Conservation (phyloP, 2,329 filamentous ascomycete species). For the Amauroascus niger region DNA sequence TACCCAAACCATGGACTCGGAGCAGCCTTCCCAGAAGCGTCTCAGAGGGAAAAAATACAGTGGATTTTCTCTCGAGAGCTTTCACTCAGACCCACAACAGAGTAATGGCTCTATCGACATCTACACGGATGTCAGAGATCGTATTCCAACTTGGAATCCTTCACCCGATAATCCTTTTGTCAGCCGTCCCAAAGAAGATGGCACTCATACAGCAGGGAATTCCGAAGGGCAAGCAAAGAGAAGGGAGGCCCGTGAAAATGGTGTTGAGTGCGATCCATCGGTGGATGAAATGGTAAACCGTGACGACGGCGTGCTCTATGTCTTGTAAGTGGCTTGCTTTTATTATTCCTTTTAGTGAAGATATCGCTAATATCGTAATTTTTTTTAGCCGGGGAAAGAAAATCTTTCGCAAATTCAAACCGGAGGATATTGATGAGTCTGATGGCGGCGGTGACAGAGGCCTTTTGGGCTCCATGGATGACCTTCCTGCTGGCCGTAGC, state of each 20-base stretch:
- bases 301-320: constrained; percentile 51
- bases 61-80: constrained; percentile 39
- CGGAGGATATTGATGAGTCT: constrained; percentile 30
- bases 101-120: constrained; percentile 43
- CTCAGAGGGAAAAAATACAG: constrained; percentile 37
- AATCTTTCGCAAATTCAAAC: constrained; percentile 48
- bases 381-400: constrained; percentile 50
- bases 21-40: constrained; percentile 43
- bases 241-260: constrained; percentile 27
- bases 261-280: constrained; percentile 27
- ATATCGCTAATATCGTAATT: constrained; percentile 22
- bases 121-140: constrained; percentile 55
- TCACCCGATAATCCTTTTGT: constrained; percentile 49
- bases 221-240: constrained; percentile 28
- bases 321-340: constrained; percentile 46
- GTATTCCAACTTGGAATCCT: constrained; percentile 45
- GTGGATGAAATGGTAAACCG: constrained; percentile 44
- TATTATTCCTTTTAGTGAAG: constrained; percentile 7
- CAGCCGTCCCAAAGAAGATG: constrained; percentile 30
- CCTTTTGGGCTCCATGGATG: constrained; percentile 31
- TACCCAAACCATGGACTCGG: constrained; percentile 31
- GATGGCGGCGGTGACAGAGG: constrained; percentile 36
- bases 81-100: constrained; percentile 27
- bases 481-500: constrained; percentile 22
- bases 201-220: constrained; percentile 18